These are phyloP conservation scores for Nannizziopsis arthrosporioides DNA, from an alignment of 2,329 filamentous ascomycete genomes.

Conservation along the genomic window DNA sequence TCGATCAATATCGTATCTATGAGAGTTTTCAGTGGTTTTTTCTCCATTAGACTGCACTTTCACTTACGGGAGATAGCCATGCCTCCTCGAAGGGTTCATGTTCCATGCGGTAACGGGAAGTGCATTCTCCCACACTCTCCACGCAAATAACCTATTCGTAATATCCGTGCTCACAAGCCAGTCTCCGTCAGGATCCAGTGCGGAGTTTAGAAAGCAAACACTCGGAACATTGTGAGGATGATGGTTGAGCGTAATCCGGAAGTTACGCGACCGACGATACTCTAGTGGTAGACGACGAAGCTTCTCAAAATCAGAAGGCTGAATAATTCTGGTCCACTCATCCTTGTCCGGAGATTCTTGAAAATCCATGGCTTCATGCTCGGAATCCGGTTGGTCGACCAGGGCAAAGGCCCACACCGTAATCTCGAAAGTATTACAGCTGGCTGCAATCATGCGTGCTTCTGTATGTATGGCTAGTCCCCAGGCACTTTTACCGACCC, in stretches of 20 bases:
- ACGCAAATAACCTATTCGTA: slow-evolving; percentile 38
- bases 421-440: slow-evolving; percentile 57
- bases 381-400: slow-evolving; percentile 22
- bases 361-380: slow-evolving; percentile 15
- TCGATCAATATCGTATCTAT: slow-evolving; percentile 17
- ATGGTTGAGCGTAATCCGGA: slow-evolving; percentile 32
- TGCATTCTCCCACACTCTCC: slow-evolving; percentile 37
- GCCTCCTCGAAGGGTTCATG: slow-evolving; percentile 9
- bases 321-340: slow-evolving; percentile 27
- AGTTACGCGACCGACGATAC: slow-evolving; percentile 31
- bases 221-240: slow-evolving; percentile 45
- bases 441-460: slow-evolving; percentile 76
- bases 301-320: slow-evolving; percentile 17
- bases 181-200: slow-evolving; percentile 42
- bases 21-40: background rate
- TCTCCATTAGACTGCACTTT: too few relatives aligned
- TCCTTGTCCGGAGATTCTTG: background rate
- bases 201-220: slow-evolving; percentile 48
- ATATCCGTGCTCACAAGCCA: slow-evolving; percentile 51
- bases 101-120: slow-evolving; percentile 17
- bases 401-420: slow-evolving; percentile 51
- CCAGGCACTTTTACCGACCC: slow-evolving; percentile 74
- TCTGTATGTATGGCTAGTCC: slow-evolving; percentile 69
- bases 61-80: slow-evolving; percentile 2
- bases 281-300: slow-evolving; percentile 23